phyloP scores from a whole-genome alignment of 2,329 filamentous ascomycete genomes.

The Colletotrichum sp. region DNA sequence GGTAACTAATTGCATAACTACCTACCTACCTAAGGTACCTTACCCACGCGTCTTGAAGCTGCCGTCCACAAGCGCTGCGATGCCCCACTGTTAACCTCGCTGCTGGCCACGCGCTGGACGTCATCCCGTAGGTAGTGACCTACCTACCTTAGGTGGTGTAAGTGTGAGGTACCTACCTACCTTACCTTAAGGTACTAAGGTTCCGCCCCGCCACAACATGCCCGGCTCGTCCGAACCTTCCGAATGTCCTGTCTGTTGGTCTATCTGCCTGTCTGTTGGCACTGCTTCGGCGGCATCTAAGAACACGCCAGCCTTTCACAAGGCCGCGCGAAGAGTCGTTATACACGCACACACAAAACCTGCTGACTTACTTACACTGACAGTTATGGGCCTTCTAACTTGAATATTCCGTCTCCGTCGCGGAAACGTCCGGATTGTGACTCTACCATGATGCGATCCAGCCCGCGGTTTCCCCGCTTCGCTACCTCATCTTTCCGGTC shows the following conservation, averaged over 20 bases:
- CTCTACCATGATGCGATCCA: background rate
- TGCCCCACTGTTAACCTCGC: background rate
- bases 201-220: background rate
- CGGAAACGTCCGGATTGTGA: background rate
- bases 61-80: background rate
- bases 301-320: background rate
- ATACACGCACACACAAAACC: background rate
- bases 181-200: background rate
- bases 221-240: slow-evolving; percentile 6
- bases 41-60: background rate
- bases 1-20: background rate
- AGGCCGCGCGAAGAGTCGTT: background rate
- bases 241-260: background rate
- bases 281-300: background rate
- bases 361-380: background rate
- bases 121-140: background rate
- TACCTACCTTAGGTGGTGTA: too few relatives aligned
- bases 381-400: background rate
- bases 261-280: background rate
- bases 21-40: background rate
- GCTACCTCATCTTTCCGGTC: background rate
- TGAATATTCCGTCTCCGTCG: background rate
- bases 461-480: background rate
- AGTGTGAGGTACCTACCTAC: too few relatives aligned
- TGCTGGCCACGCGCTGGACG: background rate